Base-by-base conservation (phyloP, 305 asterid species). In the Fraxinus greggii region DNA sequence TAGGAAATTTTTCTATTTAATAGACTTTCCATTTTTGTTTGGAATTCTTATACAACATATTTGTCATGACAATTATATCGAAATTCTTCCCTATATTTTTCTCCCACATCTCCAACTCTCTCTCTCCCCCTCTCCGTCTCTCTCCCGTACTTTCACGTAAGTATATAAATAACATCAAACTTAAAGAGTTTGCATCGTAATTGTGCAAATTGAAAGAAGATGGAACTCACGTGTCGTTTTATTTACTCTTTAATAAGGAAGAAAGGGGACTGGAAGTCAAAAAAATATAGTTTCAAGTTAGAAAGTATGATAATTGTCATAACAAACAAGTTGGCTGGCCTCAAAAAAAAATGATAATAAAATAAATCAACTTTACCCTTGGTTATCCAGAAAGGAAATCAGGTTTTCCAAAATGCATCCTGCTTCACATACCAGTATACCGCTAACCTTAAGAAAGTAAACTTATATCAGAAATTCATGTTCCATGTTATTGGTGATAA, bases 351-450 rank as follows among this genome's bases (percentile, higher is more conserved):
- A 73, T 5, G 15, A 26, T 4, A 42, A 4, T 78, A 42, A 5
- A 75, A 67, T 79, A 76, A 79, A 28, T 36, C 33, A 79, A 85
- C 32, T 75, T 88, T 88, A 96, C 98, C 99, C 98, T 89, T 91
- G 91, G 80, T 87, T 86, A 87, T 96, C 98, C 79, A 96, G 97
- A 89, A 93, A 94, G 51, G 97, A 86, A 72, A 90, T 93, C 92
- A 96, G 92, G 85, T 94, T 96, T 89, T 96, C 99, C 90, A 96
- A 89, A 86, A 94, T 94, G 95, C 99, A 94, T 86, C 99, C 99
- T 80, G 99, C 98, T 89, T 94, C 99, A 84, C 99, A 96, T 81
- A 94, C 98, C 90, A 96, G 90, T 87, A 92, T 85, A 81, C 97
- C 95, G 77, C 98, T 91, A 86, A 82, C 95, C 99, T 94, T 84